These are phyloP conservation scores for Favolaschia claudopus DNA, from an alignment of 768 basidiomycete genomes.

Conservation along the genomic window DNA sequence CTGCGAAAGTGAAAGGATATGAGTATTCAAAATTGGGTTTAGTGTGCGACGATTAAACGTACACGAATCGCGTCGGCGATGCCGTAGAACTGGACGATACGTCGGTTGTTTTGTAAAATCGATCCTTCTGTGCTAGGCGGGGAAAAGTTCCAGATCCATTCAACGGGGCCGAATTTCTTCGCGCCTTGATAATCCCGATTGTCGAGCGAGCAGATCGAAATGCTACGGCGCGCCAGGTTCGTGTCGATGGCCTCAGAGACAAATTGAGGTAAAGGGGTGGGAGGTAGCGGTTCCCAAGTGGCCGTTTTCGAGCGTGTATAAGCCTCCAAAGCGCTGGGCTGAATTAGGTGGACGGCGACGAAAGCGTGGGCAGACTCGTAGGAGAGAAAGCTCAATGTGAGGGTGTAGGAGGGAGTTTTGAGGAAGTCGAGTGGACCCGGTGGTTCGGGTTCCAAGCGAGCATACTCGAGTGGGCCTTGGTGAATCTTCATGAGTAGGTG, in stretches of 20 bases:
- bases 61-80: slow-evolving; percentile 9
- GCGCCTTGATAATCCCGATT: not conserved
- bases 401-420: not conserved
- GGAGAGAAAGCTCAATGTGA: slow-evolving; percentile 9
- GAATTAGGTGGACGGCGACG: not conserved
- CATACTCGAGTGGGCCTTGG: slow-evolving; percentile 5
- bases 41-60: not conserved
- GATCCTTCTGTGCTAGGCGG: no score
- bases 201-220: not conserved
- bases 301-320: not conserved
- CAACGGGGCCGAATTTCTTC: not conserved
- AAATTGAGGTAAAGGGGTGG: not conserved
- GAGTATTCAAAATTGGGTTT: not conserved
- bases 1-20: not conserved
- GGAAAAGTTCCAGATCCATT: not conserved
- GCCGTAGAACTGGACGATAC: not conserved
- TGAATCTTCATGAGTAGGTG: not conserved
- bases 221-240: not conserved
- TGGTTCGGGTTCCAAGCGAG: not conserved
- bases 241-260: not conserved
- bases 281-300: slow-evolving; percentile 2
- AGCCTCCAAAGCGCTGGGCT: not conserved
- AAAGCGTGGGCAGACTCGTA: not conserved
- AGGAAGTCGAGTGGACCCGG: not conserved
- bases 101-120: no score